Conservation (phyloP, 306 rosid species). For the Prosopis cineraria region DNA sequence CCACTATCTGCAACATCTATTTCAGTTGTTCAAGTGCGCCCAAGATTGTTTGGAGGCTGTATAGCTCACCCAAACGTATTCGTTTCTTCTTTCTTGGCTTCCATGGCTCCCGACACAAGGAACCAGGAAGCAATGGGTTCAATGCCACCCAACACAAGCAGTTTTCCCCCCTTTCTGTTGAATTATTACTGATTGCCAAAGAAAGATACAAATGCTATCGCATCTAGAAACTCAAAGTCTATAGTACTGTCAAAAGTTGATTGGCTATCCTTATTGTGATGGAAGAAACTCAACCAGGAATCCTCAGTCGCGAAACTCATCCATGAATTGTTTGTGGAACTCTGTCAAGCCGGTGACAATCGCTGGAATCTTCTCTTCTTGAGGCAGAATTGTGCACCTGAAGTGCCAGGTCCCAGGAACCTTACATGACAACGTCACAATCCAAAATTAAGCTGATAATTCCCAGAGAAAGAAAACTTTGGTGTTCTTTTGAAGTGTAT, state of each 20-base stretch:
- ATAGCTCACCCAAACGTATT: background rate
- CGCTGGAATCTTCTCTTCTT: conserved; percentile 96
- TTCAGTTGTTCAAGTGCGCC: background rate
- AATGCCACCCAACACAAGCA: background rate
- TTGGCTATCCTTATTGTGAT: conserved; percentile 28
- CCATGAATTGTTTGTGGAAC: conserved; percentile 78
- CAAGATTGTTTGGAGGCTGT: background rate
- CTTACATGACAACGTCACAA: conserved; percentile 42
- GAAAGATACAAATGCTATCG: background rate
- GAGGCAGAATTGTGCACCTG: conserved; percentile 93
- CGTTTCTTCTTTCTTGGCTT: background rate
- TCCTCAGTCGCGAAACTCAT: conserved; percentile 65
- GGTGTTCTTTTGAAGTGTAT: background rate
- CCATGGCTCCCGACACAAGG: background rate
- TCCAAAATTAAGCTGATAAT: background rate
- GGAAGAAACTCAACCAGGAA: background rate
- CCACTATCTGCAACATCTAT: background rate
- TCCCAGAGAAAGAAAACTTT: background rate
- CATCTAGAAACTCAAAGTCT: conserved; percentile 24
- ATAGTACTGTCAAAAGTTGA: conserved; percentile 5
- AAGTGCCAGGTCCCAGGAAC: conserved; percentile 98
- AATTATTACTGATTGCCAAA: background rate
- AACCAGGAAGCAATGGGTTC: background rate
- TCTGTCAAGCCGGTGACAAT: conserved; percentile 72
- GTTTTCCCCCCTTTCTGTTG: background rate